Evolutionary conservation across 345 rosid genomes (phyloP).

Genomic region (Raphanus raphanistrum): DNA sequence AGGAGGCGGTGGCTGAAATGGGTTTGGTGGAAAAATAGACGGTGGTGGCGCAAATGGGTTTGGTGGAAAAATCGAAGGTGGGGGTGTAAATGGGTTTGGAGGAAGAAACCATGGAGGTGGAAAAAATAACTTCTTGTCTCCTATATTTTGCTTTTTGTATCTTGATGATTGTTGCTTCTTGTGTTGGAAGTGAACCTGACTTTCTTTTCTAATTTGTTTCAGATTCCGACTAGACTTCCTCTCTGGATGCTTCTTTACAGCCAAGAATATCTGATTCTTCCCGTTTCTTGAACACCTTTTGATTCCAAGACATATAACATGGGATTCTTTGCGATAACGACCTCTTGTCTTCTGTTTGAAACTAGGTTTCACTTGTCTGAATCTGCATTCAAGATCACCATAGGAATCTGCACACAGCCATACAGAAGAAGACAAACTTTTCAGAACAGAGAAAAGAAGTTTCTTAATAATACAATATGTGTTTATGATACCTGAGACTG

Average conservation of each 20-base stretch:
- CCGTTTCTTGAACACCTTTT: slow-evolving; percentile 14
- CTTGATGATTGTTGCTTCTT: not conserved
- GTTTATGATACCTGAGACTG: slow-evolving; percentile 26
- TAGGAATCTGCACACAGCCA: slow-evolving; percentile 54
- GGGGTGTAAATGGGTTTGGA: slow-evolving; percentile 34
- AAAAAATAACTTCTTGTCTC: slow-evolving; percentile 31
- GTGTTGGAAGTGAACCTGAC: not conserved
- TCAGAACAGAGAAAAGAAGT: not conserved
- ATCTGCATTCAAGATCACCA: slow-evolving; percentile 59
- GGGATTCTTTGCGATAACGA: not conserved
- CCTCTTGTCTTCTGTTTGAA: slow-evolving; percentile 39
- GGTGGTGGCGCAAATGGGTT: slow-evolving; percentile 36
- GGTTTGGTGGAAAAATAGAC: slow-evolving; percentile 33
- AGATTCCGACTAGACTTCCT: slow-evolving; percentile 45
- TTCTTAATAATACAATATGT: not conserved
- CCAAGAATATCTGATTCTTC: slow-evolving; percentile 54
- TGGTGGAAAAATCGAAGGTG: slow-evolving; percentile 36
- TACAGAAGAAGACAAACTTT: slow-evolving; percentile 9
- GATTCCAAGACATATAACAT: slow-evolving; percentile 28
- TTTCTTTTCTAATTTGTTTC: slow-evolving; percentile 10
- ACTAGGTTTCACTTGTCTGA: slow-evolving; percentile 36
- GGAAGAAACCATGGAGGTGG: slow-evolving; percentile 36
- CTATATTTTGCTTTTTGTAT: not conserved
- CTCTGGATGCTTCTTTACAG: slow-evolving; percentile 53
- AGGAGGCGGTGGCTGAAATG: slow-evolving; percentile 38